Percentiles rank a stretch among this genome's conserved stretches.
phyloP scores from a whole-genome alignment of 1,284 basidiomycete genomes.

The Cryptococcus depauperatus region DNA sequence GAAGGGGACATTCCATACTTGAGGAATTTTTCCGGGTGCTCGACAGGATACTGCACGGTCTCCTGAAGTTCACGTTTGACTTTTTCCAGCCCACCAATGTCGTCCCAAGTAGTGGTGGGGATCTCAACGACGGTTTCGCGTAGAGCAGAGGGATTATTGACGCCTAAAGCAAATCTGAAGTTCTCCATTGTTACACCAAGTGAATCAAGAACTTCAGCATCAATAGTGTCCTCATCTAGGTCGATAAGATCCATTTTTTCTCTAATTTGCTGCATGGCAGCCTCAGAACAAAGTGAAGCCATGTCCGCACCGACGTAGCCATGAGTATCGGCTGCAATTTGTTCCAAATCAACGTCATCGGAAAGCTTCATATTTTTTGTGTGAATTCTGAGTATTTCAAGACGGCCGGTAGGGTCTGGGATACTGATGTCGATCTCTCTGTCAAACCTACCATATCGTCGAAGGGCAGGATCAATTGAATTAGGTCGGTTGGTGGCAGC shows the following conservation, averaged over 20 bases:
- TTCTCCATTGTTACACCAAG: conserved; percentile 97
- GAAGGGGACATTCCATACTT: conserved; percentile 99
- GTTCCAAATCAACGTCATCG: conserved; percentile 97
- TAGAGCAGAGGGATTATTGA: conserved; percentile 91
- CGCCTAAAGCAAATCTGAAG: conserved; percentile 86
- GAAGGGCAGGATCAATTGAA: conserved; percentile 95
- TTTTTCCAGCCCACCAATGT: conserved; percentile 95
- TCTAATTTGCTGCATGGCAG: conserved; percentile 96
- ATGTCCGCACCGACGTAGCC: conserved; percentile 98
- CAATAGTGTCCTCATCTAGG: conserved; percentile 87
- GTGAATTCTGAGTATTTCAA: conserved; percentile 97
- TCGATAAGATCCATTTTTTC: conserved; percentile 98
- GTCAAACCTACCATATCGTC: conserved; percentile 98
- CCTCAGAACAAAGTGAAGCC: conserved; percentile 91
- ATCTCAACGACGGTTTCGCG: conserved; percentile 96
- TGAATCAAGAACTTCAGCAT: conserved; percentile 91
- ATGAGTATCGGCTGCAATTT: conserved; percentile 97
- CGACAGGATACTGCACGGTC: conserved; percentile 98
- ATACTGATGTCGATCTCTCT: conserved; percentile 99
- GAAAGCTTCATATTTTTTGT: conserved; percentile 99
- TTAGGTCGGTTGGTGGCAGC: conserved; percentile 95
- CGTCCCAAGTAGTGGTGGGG: conserved; percentile 94
- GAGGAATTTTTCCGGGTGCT: conserved; percentile 99
- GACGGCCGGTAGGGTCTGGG: conserved; percentile 94
- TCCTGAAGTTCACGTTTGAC: conserved; percentile 99